Base-by-base conservation (phyloP, 129 eudicot species). In the Centella asiatica region DNA sequence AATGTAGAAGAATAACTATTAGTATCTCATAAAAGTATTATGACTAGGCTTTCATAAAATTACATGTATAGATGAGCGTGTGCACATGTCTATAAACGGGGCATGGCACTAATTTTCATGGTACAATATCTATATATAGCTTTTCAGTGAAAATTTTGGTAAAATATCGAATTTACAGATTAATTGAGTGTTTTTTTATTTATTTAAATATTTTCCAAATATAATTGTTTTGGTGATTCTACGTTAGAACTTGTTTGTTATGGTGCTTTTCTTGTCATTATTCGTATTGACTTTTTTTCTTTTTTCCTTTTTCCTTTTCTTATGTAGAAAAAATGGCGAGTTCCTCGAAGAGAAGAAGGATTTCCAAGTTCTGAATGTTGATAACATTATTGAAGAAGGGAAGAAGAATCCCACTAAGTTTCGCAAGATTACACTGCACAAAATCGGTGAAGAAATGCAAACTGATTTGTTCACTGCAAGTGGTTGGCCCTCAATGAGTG, bases 401-500 rank as follows among this genome's bases (percentile, higher is more conserved):
- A 93, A 93, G 69, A 88, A 93, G 60, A 65, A 50, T 37, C 82
- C 99, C 59, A 82, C 82, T 15, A 93, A 93, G 69, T 79, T 61
- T 12, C 87, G 87, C 40, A 88, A 76, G 60, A 93, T 93, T 26
- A 73, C 56, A 63, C 67, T 93, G 49, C 75, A 74, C 20, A 71
- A 74, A 24, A 72, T 89, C 62, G 81, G 68, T 51, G 68, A 64
- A 2, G n/a, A 57, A 15, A 37, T 85, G 42, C 44, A 74, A 67
- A 45, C 83, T 14, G 99, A 85, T 52, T 65, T 80, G 39, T 87
- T 60, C 74, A 93, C 99, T 9, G 82, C 89, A 36, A 85, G 89
- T 24, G 99, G 99, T 33, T 93, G 99, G 99, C 99, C 99, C 56
- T 93, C 99, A 17, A 69, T 82, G 23, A 69, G 89, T 70, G 99